Base-by-base conservation (phyloP, 257 asterid species). In the Fraxinus anomala region DNA sequence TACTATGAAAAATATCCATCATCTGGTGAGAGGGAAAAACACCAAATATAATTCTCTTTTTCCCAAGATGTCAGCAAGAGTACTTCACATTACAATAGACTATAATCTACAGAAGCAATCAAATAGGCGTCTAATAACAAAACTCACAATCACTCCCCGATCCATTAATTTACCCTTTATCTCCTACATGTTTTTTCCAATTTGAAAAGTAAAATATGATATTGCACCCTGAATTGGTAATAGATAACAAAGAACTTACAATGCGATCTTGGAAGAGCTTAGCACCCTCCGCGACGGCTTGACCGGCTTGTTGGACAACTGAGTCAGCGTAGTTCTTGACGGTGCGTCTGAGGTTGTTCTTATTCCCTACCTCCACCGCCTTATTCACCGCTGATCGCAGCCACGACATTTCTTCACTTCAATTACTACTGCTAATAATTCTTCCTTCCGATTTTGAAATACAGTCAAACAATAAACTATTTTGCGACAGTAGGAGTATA, bases 291-390 rank as follows among this genome's bases (percentile, higher is more conserved):
- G 91, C 92, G 34, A 96, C 98, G 72, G 97, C 98, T 87, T 96
- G 99, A 34, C 97, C 97, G 81, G 99, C 99, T 37, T 96, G 99
- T 33, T 96, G 98, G 80, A 93, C 97, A 74, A 95, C 97, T 80
- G 96, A 80, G 81, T 94, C 97, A 13, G 99, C 97, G 54, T 91
- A 95, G 87, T 87, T 92, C 80, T 85, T 92, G 76, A 95, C 92
- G 78, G 97, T 87, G 84, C 98, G 97, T 11, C 97, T 91, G 77
- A 95, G 91, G 85, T 92, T 93, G 84, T 87, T 95, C 80, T 89
- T 92, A 81, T 92, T 95, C 77, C 98, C 98, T 70, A 93, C 97
- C 92, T 93, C 96, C 88, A 93, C 98, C 84, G 98, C 98, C 86
- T 88, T 96, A 88, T 87, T 92, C 88, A 96, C 91, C 83, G 98